A percentile compares a stretch with the other conserved stretches of the same genome.
Evolutionary conservation across 371 early-diverging fungal genomes (phyloP).

Genomic region (Haplosporangium sp.): DNA sequence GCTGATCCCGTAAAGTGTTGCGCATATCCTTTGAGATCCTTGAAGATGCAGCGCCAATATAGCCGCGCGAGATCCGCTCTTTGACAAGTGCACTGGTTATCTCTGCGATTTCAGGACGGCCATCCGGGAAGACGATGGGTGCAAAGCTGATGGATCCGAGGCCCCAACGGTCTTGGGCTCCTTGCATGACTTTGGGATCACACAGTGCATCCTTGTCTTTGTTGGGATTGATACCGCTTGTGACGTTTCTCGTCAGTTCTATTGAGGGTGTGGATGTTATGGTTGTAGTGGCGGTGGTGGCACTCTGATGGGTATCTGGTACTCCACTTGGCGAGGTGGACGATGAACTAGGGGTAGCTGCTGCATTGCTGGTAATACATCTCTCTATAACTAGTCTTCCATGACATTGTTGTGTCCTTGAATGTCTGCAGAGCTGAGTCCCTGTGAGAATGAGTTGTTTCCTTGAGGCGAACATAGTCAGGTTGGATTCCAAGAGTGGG

Average conservation of each 20-base stretch:
- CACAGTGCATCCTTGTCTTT: not conserved
- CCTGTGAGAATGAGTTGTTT: not conserved
- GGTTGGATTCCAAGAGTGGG: not conserved
- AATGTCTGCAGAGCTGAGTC: not conserved
- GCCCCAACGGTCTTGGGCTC: conserved; percentile 34
- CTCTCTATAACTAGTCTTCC: no score
- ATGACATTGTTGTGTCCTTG: no score
- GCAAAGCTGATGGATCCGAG: conserved; percentile 4
- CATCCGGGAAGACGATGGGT: conserved; percentile 24
- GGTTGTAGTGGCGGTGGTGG: not conserved
- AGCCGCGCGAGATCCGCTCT: conserved; percentile 15
- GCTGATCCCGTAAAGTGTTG: not conserved
- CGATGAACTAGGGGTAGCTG: not conserved
- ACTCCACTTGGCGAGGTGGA: not conserved
- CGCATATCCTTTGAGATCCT: not conserved
- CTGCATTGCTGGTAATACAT: not conserved
- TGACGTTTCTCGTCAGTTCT: not conserved
- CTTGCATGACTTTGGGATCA: not conserved
- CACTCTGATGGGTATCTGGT: not conserved
- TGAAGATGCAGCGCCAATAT: not conserved
- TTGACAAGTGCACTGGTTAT: conserved; percentile 3
- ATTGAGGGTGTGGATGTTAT: not conserved
- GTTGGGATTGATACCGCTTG: not conserved
- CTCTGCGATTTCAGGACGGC: conserved; percentile 24
- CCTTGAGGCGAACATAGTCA: not conserved